Percentiles rank a stretch among this genome's conserved stretches.
Conservation (phyloP, 75 land plant genomes). For the Cupressus sempervirens region DNA sequence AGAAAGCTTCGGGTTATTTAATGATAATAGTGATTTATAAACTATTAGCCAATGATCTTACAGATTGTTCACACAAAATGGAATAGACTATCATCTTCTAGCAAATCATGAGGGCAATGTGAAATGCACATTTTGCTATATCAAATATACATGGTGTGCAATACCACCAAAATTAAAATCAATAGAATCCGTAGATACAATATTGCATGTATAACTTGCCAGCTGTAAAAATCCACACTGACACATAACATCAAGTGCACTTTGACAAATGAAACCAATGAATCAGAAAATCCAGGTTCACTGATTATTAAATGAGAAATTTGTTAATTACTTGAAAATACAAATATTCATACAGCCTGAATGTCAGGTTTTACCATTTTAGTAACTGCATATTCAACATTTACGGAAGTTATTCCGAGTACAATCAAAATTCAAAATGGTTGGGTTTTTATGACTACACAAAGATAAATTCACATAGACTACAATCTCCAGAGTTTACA, state of each 20-base stretch:
- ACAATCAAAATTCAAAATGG: not conserved
- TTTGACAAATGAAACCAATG: not conserved
- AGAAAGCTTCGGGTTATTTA: not conserved
- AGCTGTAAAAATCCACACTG: not conserved
- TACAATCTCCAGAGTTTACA: not conserved
- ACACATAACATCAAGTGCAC: not conserved
- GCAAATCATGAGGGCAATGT: not conserved
- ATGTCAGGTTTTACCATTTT: not conserved
- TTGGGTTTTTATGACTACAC: not conserved
- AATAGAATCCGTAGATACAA: not conserved
- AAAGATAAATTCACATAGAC: not conserved
- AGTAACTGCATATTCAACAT: conserved; percentile 3
- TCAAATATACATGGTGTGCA: not conserved
- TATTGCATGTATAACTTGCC: not conserved
- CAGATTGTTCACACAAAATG: not conserved
- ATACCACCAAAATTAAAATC: not conserved
- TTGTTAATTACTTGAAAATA: not conserved
- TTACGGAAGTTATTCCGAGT: not conserved
- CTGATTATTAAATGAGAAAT: not conserved
- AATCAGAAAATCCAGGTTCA: not conserved
- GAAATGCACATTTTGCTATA: not conserved
- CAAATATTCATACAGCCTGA: not conserved
- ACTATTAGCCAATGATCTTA: not conserved
- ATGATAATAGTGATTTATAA: not conserved
- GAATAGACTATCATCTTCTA: not conserved